Evolutionary conservation across 768 basidiomycete species (phyloP), one percentile per base, ranked within the genome.

Genomic region (Amanita phalloides): DNA sequence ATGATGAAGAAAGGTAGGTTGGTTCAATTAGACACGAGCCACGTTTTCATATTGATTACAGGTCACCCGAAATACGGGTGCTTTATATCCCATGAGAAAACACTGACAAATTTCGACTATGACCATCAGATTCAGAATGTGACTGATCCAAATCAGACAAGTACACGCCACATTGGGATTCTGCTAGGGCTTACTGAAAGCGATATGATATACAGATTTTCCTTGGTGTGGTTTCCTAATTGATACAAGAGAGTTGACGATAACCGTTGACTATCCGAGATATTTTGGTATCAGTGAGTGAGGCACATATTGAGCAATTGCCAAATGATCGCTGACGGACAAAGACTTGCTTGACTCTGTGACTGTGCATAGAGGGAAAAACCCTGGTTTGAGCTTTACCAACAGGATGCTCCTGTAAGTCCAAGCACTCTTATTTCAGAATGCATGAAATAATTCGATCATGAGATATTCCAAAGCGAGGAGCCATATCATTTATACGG

Each of bases 11-110:
- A 75, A 64, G 92, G 89, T 81, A 45, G 9, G 62, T 17, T 38
- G 13, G 11, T 45, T 11, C 32, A 36, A 10, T 30, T 6, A 38
- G 33, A 26, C 26, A 14, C 14, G 25, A 17, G 20, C 33, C n/a
- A 6, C 42, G 14, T 30, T 17, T 4, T 20, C 6, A 20, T 17
- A 21, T 26, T 32, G n/a, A 30, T 37, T 17, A 6, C 51, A 84
- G 91, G 94, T 1, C 91, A 95, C 56, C 89, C 90, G 3, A 90
- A 93, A 60, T 98, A 97, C 60, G 96, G 96, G 0, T 97, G 93
- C 55, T 88, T 80, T 62, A 86, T 98, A 48, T 83, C 91, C 17
- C 73, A 73, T 43, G 88, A 91, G 51, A 99, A 99, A 70, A 95
- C 92, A 0, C 62, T 93, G 51, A 79, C 86, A 4, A 96, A 91